phyloP scores from a whole-genome alignment of 805 yeast species.

The Candida jianshihensis region DNA sequence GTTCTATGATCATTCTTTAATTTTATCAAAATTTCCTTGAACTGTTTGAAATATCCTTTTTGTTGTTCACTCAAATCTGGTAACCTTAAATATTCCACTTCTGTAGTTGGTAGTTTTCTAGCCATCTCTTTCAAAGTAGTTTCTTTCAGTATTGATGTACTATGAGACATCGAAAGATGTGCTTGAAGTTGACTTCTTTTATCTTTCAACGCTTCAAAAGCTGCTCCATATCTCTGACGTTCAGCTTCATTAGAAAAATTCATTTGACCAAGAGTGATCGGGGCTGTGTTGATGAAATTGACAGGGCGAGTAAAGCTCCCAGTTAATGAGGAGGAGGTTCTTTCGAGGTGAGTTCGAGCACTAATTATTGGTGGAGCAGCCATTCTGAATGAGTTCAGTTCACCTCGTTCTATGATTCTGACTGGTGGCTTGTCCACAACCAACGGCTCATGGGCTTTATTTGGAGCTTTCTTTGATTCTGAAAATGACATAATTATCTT shows the following conservation, averaged over 20 bases:
- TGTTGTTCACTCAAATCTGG: conserved; percentile 24
- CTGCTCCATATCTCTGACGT: conserved; percentile 9
- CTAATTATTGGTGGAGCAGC: conserved; percentile 17
- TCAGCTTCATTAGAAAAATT: conserved; percentile 18
- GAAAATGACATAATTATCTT: conserved; percentile 47
- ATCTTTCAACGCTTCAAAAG: conserved; percentile 27
- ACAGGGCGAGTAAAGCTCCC: conserved; percentile 7
- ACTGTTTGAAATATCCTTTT: conserved; percentile 29
- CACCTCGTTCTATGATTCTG: conserved; percentile 3
- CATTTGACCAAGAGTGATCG: conserved; percentile 16
- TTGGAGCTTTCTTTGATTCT: background rate
- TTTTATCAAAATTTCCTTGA: conserved; percentile 29
- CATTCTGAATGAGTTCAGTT: conserved; percentile 16
- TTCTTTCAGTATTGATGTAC: conserved; percentile 30
- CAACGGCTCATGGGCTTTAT: background rate
- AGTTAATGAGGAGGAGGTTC: conserved; percentile 16
- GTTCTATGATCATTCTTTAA: conserved; percentile 5
- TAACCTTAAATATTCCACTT: conserved; percentile 36
- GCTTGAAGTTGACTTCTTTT: conserved; percentile 37
- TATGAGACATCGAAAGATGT: conserved; percentile 25
- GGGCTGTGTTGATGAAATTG: conserved; percentile 8
- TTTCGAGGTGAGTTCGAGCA: conserved; percentile 18
- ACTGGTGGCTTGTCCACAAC: background rate
- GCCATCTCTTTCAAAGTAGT: conserved; percentile 50
- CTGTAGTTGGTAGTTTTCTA: conserved; percentile 41